Evolutionary conservation across 345 rosid species (phyloP), one percentile per base, ranked within the genome.

Genomic region (Hypericum androsaemum): DNA sequence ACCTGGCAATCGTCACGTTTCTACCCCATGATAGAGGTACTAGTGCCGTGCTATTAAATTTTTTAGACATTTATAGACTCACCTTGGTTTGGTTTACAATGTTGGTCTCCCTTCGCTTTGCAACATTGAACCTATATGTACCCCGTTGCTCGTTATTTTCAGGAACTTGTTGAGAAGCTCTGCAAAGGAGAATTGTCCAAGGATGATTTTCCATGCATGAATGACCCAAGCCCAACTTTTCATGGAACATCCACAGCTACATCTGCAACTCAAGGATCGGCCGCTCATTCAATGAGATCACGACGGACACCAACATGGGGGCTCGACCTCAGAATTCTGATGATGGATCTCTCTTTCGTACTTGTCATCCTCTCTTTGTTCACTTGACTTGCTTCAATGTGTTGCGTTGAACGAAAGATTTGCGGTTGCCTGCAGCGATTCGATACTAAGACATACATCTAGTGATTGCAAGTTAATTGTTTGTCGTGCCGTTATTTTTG

Each of bases 11-110:
- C 83, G 48, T 86, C 99, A 46, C 88, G 97, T 51, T 94, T 94
- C 64, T 94, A 88, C 70, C 99, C 99, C 42, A 71, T 94, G 79
- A 72, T 94, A 60, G 99, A 94, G 94, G 99, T 88, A 74, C 43
- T 41, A 28, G 50, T 22, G 7, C 22, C 17, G 39, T 56, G 39
- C 5, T 36, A 11, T 38, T 41, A 14, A 5, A 37, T 51, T 39
- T 48, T 2, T 16, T 45, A 35, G 56, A 10, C n/a, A 52, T 44
- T 43, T 5, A 45, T 39, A 16, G 41, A 37, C 37, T 52, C 12
- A 52, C 11, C 16, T 48, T 7, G 41, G 5, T n/a, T 16, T 2
- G 3, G 15, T 12, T 32, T 48, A 12, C 12, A 40, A 15, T 14
- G 14, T 1, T n/a, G 6, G 10, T 8, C 9, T 13, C 16, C 37